phyloP scores from a whole-genome alignment of 306 rosid genomes.

The Astragalus membranaceus region DNA sequence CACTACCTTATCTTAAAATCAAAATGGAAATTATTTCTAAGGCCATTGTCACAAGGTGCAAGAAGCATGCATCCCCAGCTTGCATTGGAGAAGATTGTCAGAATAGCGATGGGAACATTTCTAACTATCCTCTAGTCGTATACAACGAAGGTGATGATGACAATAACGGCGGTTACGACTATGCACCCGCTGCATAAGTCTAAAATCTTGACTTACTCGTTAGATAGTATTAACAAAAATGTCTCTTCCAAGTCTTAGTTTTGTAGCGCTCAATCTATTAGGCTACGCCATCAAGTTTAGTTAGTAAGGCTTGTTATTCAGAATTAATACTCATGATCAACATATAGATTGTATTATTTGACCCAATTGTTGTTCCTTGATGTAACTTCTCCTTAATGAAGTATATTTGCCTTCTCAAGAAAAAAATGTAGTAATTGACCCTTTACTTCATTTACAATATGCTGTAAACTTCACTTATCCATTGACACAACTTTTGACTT shows the following conservation, averaged over 20 bases:
- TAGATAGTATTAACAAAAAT: not conserved
- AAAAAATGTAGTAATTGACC: too few relatives aligned
- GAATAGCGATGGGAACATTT: not conserved
- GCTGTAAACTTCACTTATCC: too few relatives aligned
- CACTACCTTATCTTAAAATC: not conserved
- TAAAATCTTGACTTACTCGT: not conserved
- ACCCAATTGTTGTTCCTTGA: too few relatives aligned
- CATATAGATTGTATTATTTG: too few relatives aligned
- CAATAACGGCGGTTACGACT: slow-evolving; percentile 25
- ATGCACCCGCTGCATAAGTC: slow-evolving; percentile 24
- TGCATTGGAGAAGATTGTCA: slow-evolving; percentile 1
- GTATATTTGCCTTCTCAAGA: too few relatives aligned
- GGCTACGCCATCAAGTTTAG: not conserved
- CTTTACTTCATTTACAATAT: too few relatives aligned
- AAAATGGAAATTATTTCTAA: slow-evolving; percentile 17
- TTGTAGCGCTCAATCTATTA: not conserved
- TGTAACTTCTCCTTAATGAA: too few relatives aligned
- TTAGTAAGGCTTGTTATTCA: not conserved
- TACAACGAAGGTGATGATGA: slow-evolving; percentile 28
- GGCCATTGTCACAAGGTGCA: slow-evolving; percentile 16
- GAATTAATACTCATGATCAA: too few relatives aligned
- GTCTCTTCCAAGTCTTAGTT: not conserved
- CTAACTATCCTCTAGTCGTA: slow-evolving; percentile 29
- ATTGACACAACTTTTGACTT: too few relatives aligned
- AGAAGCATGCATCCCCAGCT: not conserved